Conservation (phyloP, 352 stramenopile genomes). For the Pythium brachiatum region DNA sequence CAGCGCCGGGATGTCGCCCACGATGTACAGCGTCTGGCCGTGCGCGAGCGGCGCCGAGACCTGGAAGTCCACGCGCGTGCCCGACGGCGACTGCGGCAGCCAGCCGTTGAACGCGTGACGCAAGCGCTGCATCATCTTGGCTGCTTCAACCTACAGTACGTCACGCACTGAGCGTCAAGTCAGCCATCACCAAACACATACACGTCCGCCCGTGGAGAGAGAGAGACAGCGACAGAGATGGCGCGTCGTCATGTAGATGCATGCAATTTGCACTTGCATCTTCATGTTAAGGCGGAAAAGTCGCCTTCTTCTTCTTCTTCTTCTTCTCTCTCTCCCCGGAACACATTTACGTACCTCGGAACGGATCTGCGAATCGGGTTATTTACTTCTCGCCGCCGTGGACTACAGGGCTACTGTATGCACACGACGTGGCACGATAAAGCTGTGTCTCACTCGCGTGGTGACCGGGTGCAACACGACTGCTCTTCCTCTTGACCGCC, state of each 20-base stretch:
- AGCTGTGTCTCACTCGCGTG: not conserved
- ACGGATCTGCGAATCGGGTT: slow-evolving; percentile 1
- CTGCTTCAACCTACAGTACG: slow-evolving; percentile 14
- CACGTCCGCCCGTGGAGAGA: not conserved
- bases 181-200: not conserved
- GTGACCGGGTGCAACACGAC: not conserved
- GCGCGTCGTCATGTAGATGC: too few species aligned
- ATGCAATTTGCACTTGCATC: slow-evolving; percentile 1
- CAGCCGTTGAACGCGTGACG: slow-evolving; percentile 78
- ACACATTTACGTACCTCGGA: not conserved
- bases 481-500: not conserved
- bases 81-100: slow-evolving; percentile 46
- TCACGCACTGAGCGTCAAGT: not conserved
- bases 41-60: slow-evolving; percentile 71
- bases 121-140: slow-evolving; percentile 75
- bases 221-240: not conserved
- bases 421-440: not conserved
- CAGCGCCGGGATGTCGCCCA: slow-evolving; percentile 67
- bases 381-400: slow-evolving; percentile 5
- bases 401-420: not conserved
- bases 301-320: not conserved
- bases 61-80: slow-evolving; percentile 82
- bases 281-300: not conserved
- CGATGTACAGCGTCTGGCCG: slow-evolving; percentile 79
- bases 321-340: not conserved